Conservation (phyloP, 192 early-diverging fungal species). For the Coemansia sp. region DNA sequence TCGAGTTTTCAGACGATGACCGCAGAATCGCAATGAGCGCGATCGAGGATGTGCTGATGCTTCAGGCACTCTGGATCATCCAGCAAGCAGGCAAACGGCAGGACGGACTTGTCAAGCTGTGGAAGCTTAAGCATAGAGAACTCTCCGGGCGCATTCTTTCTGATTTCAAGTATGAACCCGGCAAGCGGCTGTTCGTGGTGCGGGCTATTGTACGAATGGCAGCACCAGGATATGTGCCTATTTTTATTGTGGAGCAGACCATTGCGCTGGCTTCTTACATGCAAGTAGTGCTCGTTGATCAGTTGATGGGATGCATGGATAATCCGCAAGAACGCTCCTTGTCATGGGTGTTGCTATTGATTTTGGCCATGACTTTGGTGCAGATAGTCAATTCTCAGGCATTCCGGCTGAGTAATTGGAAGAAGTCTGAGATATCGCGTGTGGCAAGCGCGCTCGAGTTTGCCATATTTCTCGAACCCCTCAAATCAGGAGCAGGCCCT, state of each 20-base stretch:
- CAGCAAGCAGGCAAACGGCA: background rate
- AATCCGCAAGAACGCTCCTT: background rate
- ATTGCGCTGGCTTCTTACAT: background rate
- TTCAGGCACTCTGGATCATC: background rate
- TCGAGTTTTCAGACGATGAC: background rate
- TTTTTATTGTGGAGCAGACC: conserved; percentile 14
- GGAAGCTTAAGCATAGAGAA: background rate
- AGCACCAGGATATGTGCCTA: background rate
- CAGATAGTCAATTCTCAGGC: background rate
- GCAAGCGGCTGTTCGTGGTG: conserved; percentile 20
- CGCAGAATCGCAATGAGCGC: background rate
- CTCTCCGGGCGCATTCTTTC: background rate
- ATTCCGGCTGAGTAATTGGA: conserved; percentile 10
- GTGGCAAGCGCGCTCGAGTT: conserved; percentile 16
- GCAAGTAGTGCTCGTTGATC: background rate
- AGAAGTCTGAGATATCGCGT: conserved; percentile 3
- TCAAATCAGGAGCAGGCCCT: conserved; percentile 6
- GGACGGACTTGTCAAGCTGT: background rate
- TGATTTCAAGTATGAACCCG: conserved; percentile 15
- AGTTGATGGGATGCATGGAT: conserved; percentile 4
- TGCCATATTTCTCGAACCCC: conserved; percentile 7
- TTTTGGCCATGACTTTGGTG: background rate
- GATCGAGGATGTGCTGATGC: background rate
- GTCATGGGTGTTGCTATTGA: background rate
- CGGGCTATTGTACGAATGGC: conserved; percentile 21